Evolutionary conservation across 805 yeast genomes (phyloP), one percentile per base, ranked within the genome.

Genomic region (Candida khao-thaluensis): DNA sequence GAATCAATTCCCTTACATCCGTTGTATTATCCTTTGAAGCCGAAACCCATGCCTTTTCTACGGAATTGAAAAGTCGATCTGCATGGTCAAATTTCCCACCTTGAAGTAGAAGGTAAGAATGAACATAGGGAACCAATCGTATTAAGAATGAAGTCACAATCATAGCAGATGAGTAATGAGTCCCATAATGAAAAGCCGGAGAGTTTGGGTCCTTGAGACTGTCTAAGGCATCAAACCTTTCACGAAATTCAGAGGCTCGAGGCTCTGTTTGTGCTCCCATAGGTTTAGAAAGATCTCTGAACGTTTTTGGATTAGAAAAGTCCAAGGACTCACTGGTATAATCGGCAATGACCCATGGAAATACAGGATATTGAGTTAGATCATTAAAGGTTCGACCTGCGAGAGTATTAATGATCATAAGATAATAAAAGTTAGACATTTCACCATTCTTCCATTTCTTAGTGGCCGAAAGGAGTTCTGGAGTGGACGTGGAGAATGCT

Each of bases 111-210:
- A 86, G 59, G 52, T 84, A 87, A 0, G 95, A 82, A 38, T 84
- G 85, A 2, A 84, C 91, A 59, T 79, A 85, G 0, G 96, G 96
- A 45, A 81, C 76, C 17, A 88, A 50, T 35, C 96, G 68, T 26
- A 88, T 85, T 47, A 88, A 58, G 50, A 76, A 88, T 0, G 93
- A 83, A 0, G 95, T 74, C 2, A 87, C 95, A 53, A 88, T 87
- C 96, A 88, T 89, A 0, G 96, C 95, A 0, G 95, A 85, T 0
- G 95, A 87, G 55, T 88, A 88, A 57, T 88, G 96, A 0, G 96
- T 89, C 2, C 96, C 96, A 53, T 88, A 88, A 56, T 88, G 95
- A 59, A 88, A 88, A 0, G 95, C 85, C 0, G 89, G 88, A 0
- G 87, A 68, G 15, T 50, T 43, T 0, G 60, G 67, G 46, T 83